phyloP scores from a whole-genome alignment of 805 yeast genomes.

The Teunomyces cretensis region DNA sequence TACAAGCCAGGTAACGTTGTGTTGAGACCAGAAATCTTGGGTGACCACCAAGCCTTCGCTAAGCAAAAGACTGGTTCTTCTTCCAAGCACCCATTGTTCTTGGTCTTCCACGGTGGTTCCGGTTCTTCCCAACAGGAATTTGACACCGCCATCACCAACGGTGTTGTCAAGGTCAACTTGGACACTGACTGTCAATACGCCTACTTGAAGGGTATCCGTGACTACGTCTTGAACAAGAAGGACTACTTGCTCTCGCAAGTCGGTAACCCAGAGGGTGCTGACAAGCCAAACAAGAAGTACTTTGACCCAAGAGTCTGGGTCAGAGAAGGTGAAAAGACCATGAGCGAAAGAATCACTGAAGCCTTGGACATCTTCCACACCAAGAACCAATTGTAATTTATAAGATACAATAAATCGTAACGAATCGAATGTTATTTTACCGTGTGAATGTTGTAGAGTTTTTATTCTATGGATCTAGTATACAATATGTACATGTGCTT shows the following conservation, averaged over 20 bases:
- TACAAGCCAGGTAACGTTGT: conserved; percentile 99
- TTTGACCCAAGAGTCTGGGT: conserved; percentile 99
- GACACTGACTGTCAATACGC: conserved; percentile 99
- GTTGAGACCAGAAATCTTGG: conserved; percentile 88
- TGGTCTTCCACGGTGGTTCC: conserved; percentile 99
- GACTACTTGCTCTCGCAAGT: conserved; percentile 87
- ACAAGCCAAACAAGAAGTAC: conserved; percentile 99
- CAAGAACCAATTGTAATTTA: conserved; percentile 52
- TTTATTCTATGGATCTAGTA: too few species aligned
- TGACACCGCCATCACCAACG: conserved; percentile 84
- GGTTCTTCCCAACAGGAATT: conserved; percentile 94
- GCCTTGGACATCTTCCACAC: conserved; percentile 88
- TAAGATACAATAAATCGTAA: background rate
- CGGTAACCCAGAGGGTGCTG: conserved; percentile 99
- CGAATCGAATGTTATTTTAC: conserved; percentile 1
- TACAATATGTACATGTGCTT: conserved; percentile 1
- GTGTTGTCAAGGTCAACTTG: conserved; percentile 98
- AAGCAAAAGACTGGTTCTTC: conserved; percentile 57
- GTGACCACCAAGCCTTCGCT: conserved; percentile 93
- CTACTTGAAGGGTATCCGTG: conserved; percentile 95
- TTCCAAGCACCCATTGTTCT: conserved; percentile 75
- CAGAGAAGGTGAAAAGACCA: conserved; percentile 99
- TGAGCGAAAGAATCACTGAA: conserved; percentile 79
- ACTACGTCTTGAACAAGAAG: conserved; percentile 93
- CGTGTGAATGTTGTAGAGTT: too few species aligned